Evolutionary conservation across 148 eudicot species (phyloP).

Genomic region (Rhododendron griersonianum): DNA sequence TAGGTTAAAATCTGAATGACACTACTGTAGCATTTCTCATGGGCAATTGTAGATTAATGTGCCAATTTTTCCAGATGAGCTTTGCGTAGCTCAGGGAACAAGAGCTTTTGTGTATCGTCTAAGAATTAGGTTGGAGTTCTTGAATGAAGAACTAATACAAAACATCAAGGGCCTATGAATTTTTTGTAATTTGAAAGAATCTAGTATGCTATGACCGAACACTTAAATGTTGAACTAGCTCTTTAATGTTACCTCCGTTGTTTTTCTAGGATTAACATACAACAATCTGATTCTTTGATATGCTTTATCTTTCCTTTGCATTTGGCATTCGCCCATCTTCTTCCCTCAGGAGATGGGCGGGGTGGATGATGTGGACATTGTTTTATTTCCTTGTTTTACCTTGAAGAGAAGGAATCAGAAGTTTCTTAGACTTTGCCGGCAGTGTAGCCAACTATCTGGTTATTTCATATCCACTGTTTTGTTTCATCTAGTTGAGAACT

Average conservation of each 20-base stretch:
- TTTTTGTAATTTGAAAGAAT: neutral
- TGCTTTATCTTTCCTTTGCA: neutral
- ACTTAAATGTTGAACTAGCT: neutral
- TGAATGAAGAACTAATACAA: neutral
- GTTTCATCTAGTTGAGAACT: neutral
- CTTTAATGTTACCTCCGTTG: neutral
- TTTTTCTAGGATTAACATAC: neutral
- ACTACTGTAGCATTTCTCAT: neutral
- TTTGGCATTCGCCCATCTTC: neutral
- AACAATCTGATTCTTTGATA: too few relatives aligned
- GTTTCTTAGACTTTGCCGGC: neutral
- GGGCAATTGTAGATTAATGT: neutral
- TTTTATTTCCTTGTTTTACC: neutral
- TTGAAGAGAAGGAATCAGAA: neutral
- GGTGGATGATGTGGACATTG: neutral
- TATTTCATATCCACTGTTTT: neutral
- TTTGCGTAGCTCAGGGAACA: neutral
- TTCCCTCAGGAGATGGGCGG: neutral
- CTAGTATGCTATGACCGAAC: neutral
- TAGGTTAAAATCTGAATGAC: neutral
- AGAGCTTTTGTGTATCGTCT: neutral
- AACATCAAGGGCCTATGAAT: neutral
- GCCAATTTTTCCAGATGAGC: neutral
- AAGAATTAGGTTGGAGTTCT: neutral
- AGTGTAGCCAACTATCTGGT: neutral